Evolutionary conservation across 768 basidiomycete genomes (phyloP).

Genomic region (Grammothele lineata): DNA sequence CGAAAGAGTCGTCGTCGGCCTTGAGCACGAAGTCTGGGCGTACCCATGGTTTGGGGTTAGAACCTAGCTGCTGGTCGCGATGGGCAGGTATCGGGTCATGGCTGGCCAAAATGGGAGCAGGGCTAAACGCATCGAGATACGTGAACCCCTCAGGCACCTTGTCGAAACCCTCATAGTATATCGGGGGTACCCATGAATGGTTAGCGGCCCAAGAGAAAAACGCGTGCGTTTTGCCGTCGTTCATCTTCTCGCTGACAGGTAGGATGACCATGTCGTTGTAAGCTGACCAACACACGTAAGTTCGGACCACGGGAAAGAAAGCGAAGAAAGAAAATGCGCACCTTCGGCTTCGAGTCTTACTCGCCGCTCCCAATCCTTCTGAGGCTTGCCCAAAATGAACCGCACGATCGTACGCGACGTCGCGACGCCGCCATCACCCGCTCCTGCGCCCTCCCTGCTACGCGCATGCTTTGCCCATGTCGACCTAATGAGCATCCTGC

Average conservation of each 20-base stretch:
- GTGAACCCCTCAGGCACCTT: conserved; percentile 49
- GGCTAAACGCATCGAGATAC: conserved; percentile 56
- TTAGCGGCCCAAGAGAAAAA: conserved; percentile 93
- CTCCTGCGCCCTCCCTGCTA: conserved; percentile 69
- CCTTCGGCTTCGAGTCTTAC: conserved; percentile 89
- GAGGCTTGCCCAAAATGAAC: conserved; percentile 85
- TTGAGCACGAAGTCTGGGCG: conserved; percentile 91
- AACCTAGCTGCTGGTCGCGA: conserved; percentile 40
- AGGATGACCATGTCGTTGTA: conserved; percentile 86
- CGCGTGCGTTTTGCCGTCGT: conserved; percentile 85
- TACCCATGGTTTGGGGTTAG: conserved; percentile 57
- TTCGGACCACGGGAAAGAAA: neutral
- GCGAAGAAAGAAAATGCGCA: conserved; percentile 39
- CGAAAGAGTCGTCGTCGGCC: conserved; percentile 92
- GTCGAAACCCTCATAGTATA: conserved; percentile 47
- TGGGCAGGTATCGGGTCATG: conserved; percentile 67
- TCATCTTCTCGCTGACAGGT: conserved; percentile 92
- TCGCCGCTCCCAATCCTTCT: conserved; percentile 71
- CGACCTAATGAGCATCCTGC: conserved; percentile 81
- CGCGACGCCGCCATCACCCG: conserved; percentile 64
- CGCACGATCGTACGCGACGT: conserved; percentile 83
- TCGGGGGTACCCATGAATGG: conserved; percentile 86
- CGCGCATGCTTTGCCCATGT: conserved; percentile 86
- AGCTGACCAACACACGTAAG: conserved; percentile 36
- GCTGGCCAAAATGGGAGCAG: conserved; percentile 55